Conservation (phyloP, 352 stramenopile species). For the Phytophthora cactorum region DNA sequence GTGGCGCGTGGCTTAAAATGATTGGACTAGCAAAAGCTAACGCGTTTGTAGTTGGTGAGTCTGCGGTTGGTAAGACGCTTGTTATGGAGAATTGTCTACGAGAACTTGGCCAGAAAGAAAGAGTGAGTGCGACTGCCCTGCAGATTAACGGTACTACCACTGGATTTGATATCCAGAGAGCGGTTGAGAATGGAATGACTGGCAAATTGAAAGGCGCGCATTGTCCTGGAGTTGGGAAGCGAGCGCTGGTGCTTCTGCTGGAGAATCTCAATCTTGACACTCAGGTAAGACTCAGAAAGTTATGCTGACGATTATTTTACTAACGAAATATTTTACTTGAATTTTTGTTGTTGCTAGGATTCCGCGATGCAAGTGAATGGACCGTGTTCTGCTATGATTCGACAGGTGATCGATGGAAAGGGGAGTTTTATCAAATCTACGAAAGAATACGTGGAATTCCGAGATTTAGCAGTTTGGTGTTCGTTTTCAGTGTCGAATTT, state of each 20-base stretch:
- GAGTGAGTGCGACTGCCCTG: constrained; percentile 40
- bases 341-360: constrained; percentile 15
- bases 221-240: constrained; percentile 57
- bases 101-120: constrained; percentile 40
- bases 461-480: constrained; percentile 50
- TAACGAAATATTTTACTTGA: neutral
- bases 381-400: constrained; percentile 60
- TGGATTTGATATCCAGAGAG: constrained; percentile 42
- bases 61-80: constrained; percentile 57
- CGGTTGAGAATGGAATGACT: constrained; percentile 47
- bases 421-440: constrained; percentile 58
- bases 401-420: constrained; percentile 63
- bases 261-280: constrained; percentile 71
- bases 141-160: constrained; percentile 38
- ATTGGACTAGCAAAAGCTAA: constrained; percentile 49
- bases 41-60: constrained; percentile 56
- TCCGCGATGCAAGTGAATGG: constrained; percentile 8
- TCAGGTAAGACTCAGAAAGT: constrained; percentile 30
- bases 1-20: constrained; percentile 42
- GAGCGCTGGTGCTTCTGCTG: constrained; percentile 48
- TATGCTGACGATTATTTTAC: too few species aligned
- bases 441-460: constrained; percentile 68
- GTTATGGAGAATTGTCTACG: constrained; percentile 47
- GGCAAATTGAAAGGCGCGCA: constrained; percentile 65
- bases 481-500: constrained; percentile 58